These are phyloP conservation scores for Wickerhamiella nectarea DNA, from an alignment of 805 yeast species.

Conservation along the genomic window DNA sequence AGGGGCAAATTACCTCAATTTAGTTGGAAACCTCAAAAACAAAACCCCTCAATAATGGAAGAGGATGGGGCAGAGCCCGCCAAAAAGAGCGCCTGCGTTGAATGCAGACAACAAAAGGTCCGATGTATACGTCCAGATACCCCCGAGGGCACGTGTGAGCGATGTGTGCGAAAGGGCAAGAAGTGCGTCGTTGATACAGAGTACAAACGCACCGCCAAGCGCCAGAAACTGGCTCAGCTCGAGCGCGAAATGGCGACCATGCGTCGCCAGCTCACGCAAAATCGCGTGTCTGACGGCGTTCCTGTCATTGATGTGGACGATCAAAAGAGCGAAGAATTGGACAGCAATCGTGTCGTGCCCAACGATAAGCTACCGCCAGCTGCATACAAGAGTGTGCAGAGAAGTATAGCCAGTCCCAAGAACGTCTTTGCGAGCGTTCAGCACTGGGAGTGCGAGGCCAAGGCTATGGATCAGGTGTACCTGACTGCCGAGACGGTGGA, in stretches of 20 bases:
- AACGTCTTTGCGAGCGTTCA: slow-evolving; percentile 6
- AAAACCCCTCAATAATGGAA: background rate
- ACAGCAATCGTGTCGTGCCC: background rate
- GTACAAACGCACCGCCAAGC: slow-evolving; percentile 77
- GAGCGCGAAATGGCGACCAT: slow-evolving; percentile 68
- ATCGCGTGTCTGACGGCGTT: background rate
- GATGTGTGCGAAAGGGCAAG: slow-evolving; percentile 60
- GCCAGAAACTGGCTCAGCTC: slow-evolving; percentile 36
- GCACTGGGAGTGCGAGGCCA: slow-evolving; percentile 41
- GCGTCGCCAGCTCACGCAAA: slow-evolving; percentile 28
- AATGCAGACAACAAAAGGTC: slow-evolving; percentile 86
- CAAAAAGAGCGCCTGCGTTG: slow-evolving; percentile 57
- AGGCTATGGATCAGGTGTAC: slow-evolving; percentile 55
- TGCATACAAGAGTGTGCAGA: background rate
- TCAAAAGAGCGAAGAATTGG: background rate
- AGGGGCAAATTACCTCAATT: background rate
- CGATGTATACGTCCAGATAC: slow-evolving; percentile 34
- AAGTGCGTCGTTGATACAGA: slow-evolving; percentile 64
- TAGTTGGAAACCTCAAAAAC: background rate
- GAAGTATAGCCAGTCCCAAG: background rate
- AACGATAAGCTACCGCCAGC: slow-evolving; percentile 7
- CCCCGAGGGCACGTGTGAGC: slow-evolving; percentile 51
- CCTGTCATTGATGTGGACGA: background rate
- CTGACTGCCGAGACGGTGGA: slow-evolving; percentile 48
- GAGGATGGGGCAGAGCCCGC: background rate